Evolutionary conservation across 2,329 filamentous ascomycete genomes (phyloP).

Genomic region (Neophaeococcomyces aloes): DNA sequence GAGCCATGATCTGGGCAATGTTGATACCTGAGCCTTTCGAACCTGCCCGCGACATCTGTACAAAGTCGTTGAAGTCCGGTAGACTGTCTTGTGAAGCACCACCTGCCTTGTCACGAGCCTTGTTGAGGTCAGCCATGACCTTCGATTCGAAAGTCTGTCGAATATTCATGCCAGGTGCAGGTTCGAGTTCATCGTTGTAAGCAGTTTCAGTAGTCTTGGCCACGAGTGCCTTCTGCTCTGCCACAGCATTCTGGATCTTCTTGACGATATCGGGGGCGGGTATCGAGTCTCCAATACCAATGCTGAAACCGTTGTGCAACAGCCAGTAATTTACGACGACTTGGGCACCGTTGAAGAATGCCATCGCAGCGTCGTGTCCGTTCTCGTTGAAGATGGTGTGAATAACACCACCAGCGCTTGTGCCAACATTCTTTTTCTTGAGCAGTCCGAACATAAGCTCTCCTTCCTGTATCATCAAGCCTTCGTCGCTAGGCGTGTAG

Average conservation of each 20-base stretch:
- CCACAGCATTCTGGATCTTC: slow-evolving; percentile 72
- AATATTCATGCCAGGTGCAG: slow-evolving; percentile 96
- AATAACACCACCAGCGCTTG: slow-evolving; percentile 78
- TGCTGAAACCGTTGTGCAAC: slow-evolving; percentile 89
- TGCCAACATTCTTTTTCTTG: slow-evolving; percentile 90
- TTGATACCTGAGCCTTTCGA: slow-evolving; percentile 99
- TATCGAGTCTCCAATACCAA: slow-evolving; percentile 96
- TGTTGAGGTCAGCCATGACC: slow-evolving; percentile 87
- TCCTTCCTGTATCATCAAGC: slow-evolving; percentile 72
- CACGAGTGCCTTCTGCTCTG: slow-evolving; percentile 71
- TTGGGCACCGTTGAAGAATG: slow-evolving; percentile 92
- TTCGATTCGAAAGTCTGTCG: slow-evolving; percentile 97
- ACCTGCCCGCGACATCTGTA: slow-evolving; percentile 90
- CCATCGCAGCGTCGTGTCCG: slow-evolving; percentile 73
- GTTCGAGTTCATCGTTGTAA: slow-evolving; percentile 76
- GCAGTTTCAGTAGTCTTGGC: slow-evolving; percentile 63
- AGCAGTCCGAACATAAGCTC: slow-evolving; percentile 84
- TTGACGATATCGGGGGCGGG: slow-evolving; percentile 76
- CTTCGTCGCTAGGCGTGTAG: slow-evolving; percentile 61
- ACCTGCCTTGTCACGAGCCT: slow-evolving; percentile 92
- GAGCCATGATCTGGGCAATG: slow-evolving; percentile 97
- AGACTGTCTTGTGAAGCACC: slow-evolving; percentile 81
- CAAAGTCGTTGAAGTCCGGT: slow-evolving; percentile 92
- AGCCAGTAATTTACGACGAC: slow-evolving; percentile 96
- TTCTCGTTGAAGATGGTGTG: slow-evolving; percentile 96